Evolutionary conservation across 805 yeast genomes (phyloP).

Genomic region (Ogataea paradorogensis): DNA sequence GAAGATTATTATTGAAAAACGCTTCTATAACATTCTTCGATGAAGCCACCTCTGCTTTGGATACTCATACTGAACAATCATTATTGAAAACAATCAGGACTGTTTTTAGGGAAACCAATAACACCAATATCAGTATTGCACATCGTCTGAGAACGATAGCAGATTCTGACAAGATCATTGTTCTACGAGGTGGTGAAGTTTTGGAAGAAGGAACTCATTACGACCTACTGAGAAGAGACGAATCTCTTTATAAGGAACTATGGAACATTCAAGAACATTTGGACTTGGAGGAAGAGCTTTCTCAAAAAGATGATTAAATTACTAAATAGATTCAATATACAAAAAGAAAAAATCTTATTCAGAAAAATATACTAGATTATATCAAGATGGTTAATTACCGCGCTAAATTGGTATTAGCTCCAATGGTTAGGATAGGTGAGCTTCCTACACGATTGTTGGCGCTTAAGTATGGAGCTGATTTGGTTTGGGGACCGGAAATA

Average conservation of each 20-base stretch:
- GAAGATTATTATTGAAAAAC: conserved; percentile 79
- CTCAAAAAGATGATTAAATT: conserved; percentile 19
- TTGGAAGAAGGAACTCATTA: conserved; percentile 86
- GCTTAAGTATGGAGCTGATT: conserved; percentile 81
- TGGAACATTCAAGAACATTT: conserved; percentile 92
- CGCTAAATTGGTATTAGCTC: conserved; percentile 85
- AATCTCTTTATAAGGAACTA: conserved; percentile 70
- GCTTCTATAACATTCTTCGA: conserved; percentile 93
- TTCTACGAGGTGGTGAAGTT: conserved; percentile 72
- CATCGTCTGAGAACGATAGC: conserved; percentile 92
- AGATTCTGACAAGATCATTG: conserved; percentile 91
- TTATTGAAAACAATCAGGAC: conserved; percentile 69
- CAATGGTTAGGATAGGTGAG: conserved; percentile 97
- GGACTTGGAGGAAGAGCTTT: conserved; percentile 43
- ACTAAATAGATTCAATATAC: background rate
- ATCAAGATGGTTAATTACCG: conserved; percentile 59
- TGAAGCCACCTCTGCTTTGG: conserved; percentile 95
- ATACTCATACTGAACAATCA: conserved; percentile 92
- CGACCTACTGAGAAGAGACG: conserved; percentile 48
- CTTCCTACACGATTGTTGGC: conserved; percentile 84
- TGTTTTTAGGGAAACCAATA: conserved; percentile 53
- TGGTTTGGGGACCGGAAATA: conserved; percentile 96
- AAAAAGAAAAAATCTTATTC: background rate
- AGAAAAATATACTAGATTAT: background rate
- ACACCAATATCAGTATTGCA: conserved; percentile 88